These are phyloP conservation scores for Penicillium ochrochloron DNA, from an alignment of 495 filamentous ascomycete genomes.

Conservation along the genomic window DNA sequence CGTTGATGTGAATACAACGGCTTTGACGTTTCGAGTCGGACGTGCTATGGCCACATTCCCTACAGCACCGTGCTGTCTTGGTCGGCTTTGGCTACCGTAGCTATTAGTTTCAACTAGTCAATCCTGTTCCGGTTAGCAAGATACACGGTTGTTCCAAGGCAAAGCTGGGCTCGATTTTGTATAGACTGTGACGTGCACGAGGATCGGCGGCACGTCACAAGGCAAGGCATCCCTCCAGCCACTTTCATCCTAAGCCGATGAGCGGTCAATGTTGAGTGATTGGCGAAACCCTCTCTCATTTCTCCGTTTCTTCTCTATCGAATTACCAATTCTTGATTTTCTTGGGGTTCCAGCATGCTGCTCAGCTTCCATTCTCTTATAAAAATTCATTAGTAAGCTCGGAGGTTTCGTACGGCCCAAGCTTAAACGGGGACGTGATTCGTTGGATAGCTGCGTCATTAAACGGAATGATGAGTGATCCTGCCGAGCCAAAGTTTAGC, in stretches of 20 bases:
- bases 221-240: neutral
- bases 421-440: conserved; percentile 4
- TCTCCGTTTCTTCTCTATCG: neutral
- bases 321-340: conserved; percentile 2
- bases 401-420: neutral
- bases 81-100: neutral
- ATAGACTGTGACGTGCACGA: neutral
- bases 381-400: conserved; percentile 10
- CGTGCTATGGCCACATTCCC: neutral
- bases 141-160: conserved; percentile 7
- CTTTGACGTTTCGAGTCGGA: conserved; percentile 5
- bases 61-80: conserved; percentile 4
- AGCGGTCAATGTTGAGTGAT: conserved; percentile 2
- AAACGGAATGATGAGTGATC: conserved; percentile 22
- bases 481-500: conserved; percentile 16
- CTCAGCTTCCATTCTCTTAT: neutral
- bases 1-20: neutral
- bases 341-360: neutral
- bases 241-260: neutral
- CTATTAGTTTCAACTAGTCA: neutral
- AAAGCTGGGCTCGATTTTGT: conserved; percentile 2
- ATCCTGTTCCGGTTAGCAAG: neutral
- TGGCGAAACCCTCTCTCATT: conserved; percentile 1
- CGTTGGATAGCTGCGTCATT: conserved; percentile 3
- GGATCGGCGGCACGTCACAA: neutral